Evolutionary conservation across 2,329 filamentous ascomycete species (phyloP).

Genomic region (Lachnellula occidentalis): DNA sequence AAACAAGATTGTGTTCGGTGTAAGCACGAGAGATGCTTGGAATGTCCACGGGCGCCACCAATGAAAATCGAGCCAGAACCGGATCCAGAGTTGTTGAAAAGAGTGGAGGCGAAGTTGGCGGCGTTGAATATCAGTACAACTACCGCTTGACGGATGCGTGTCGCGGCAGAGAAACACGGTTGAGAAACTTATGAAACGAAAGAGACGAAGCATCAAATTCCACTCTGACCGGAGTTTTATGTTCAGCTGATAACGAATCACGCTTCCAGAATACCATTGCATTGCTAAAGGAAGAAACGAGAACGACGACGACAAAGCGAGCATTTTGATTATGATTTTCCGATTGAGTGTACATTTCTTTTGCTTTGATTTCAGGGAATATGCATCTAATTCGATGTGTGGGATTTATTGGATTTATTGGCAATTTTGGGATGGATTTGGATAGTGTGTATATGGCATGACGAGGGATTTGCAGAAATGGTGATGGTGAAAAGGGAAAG

Average conservation of each 20-base stretch:
- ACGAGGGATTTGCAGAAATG: no score
- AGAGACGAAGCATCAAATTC: no score
- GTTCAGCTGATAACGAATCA: no score
- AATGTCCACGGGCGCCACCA: constrained; percentile 45
- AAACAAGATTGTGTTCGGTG: constrained; percentile 53
- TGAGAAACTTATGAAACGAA: background rate
- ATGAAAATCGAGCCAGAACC: constrained; percentile 54
- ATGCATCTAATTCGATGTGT: no score
- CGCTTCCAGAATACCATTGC: no score
- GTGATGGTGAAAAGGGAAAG: no score
- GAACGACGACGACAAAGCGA: background rate
- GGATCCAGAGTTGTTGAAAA: constrained; percentile 54
- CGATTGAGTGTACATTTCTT: no score
- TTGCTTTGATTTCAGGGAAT: no score
- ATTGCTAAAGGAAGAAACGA: background rate
- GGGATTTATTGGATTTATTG: no score
- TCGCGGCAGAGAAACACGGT: background rate
- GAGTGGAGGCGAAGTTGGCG: constrained; percentile 51
- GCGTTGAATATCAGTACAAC: constrained; percentile 13
- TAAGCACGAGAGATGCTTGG: constrained; percentile 52
- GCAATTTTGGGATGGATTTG: no score
- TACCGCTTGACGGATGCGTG: background rate
- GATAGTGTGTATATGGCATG: no score
- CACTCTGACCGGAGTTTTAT: no score
- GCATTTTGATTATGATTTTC: background rate